Base-by-base conservation (phyloP, 2,329 filamentous ascomycete genomes). In the Myriosclerotinia duriaeana region DNA sequence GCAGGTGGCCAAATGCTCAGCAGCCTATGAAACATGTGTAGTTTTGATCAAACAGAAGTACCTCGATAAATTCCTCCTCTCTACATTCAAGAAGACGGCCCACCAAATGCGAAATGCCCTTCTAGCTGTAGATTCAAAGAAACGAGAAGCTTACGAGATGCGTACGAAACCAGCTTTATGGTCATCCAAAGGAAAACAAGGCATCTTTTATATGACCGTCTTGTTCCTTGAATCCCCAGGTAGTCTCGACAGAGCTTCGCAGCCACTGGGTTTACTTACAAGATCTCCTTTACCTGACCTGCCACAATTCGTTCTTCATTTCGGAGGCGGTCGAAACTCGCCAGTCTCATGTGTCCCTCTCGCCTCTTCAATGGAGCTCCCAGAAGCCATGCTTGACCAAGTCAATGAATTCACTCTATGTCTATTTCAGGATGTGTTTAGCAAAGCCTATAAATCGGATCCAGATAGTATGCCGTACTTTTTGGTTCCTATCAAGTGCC, bases 41-140 rank as follows among this genome's bases (percentile, higher is more conserved):
- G 76, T 87, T 69, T 82, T 99, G 20, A 82, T 89, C 58, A 81
- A 85, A 67, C 83, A 84, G 64, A 84, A 85, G 2, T 87, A 89
- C 68, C 81, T 99, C 6, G 86, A 97, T 74, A 83, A 87, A 0
- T 81, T 92, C 74, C 81, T 98, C 2, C 84, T 91, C 65, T 91
- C 95, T 0, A 85, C 84, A 0, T 91, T 91, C 68, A 82, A 83
- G 26, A 94, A 89, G 74, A 82, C 83, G 50, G 81, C 95, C 0
- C 93, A 92, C 4, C 83, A 81, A 0, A 94, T 96, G 90, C 85
- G 91, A n/a, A 97, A 97, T 76, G 93, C 93, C 2, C 84, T 87
- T 0, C 79, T 97, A 6, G 93, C 93, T 0, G 83, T 97, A n/a
- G 90, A 87, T 69, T 87, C 87, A 34, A 93, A 92, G 74, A 92